These are phyloP conservation scores for Aureobasidium sp. DNA, from an alignment of 2,329 filamentous ascomycete species.

Conservation along the genomic window DNA sequence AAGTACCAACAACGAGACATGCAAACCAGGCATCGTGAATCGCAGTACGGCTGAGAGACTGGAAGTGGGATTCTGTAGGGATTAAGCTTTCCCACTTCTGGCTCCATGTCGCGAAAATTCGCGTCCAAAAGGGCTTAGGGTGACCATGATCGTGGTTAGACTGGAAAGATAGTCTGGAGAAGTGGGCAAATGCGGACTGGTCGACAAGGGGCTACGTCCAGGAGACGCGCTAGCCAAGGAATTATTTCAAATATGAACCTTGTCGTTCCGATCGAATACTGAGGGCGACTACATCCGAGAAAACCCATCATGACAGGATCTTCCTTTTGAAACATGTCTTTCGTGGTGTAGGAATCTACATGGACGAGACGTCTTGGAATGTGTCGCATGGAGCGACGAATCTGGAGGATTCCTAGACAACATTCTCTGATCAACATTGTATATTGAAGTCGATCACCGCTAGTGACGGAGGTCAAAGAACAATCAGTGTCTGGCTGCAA, in stretches of 20 bases:
- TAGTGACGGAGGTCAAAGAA: not conserved
- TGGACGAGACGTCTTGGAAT: conserved; percentile 8
- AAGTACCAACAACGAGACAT: not conserved
- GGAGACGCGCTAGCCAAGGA: conserved; percentile 5
- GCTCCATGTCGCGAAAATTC: conserved; percentile 1
- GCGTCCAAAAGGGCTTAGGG: not conserved
- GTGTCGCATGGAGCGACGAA: not conserved
- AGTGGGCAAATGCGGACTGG: conserved; percentile 7
- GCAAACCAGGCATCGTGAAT: not conserved
- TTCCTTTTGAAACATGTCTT: conserved; percentile 14
- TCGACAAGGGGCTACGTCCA: conserved; percentile 1
- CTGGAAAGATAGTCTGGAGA: not conserved
- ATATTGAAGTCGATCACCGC: not conserved
- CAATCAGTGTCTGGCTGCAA: not conserved
- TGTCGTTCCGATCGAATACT: not conserved
- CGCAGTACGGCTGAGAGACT: conserved; percentile 5
- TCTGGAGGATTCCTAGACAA: not conserved
- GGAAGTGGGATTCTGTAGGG: conserved; percentile 4
- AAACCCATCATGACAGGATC: not conserved
- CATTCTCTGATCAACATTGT: not conserved
- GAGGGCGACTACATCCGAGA: not conserved
- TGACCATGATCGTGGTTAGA: not conserved
- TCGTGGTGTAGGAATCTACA: not conserved
- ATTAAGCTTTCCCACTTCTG: not conserved
- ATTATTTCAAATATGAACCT: conserved; percentile 15